A percentile compares a stretch with the other conserved stretches of the same genome.
Evolutionary conservation across 2,329 filamentous ascomycete genomes (phyloP).

Genomic region (Aschersonia sp.): DNA sequence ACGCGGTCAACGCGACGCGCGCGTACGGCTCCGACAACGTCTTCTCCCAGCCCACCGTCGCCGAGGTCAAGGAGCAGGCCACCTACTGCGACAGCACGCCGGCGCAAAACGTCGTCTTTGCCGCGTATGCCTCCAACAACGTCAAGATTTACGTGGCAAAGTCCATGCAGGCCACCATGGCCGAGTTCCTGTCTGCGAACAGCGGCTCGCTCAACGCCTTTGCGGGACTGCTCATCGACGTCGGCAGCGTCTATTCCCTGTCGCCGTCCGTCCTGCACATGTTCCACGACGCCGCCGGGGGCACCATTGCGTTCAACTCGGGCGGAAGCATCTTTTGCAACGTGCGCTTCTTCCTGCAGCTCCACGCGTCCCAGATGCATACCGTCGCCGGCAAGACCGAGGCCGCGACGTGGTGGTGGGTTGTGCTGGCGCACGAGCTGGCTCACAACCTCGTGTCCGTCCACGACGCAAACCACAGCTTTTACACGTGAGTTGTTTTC

Average conservation of each 20-base stretch:
- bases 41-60: conserved; percentile 59
- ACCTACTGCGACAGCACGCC: conserved; percentile 75
- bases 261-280: conserved; percentile 59
- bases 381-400: conserved; percentile 39
- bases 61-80: conserved; percentile 63
- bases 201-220: conserved; percentile 53
- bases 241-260: conserved; percentile 60
- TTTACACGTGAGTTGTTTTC: conserved; percentile 48
- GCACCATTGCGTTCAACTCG: conserved; percentile 85
- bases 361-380: conserved; percentile 46
- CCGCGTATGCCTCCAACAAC: conserved; percentile 53
- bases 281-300: conserved; percentile 67
- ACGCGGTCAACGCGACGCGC: conserved; percentile 65
- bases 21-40: conserved; percentile 59
- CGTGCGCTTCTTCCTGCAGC: conserved; percentile 66
- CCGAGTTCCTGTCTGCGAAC: conserved; percentile 45
- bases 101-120: conserved; percentile 56
- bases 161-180: conserved; percentile 28
- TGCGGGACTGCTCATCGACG: conserved; percentile 51
- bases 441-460: conserved; percentile 78
- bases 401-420: conserved; percentile 79
- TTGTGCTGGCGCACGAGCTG: conserved; percentile 88
- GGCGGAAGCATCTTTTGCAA: conserved; percentile 89
- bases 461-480: conserved; percentile 69
- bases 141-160: conserved; percentile 61